phyloP scores from a whole-genome alignment of 2,329 filamentous ascomycete species.

The Macrophomina phaseolina region DNA sequence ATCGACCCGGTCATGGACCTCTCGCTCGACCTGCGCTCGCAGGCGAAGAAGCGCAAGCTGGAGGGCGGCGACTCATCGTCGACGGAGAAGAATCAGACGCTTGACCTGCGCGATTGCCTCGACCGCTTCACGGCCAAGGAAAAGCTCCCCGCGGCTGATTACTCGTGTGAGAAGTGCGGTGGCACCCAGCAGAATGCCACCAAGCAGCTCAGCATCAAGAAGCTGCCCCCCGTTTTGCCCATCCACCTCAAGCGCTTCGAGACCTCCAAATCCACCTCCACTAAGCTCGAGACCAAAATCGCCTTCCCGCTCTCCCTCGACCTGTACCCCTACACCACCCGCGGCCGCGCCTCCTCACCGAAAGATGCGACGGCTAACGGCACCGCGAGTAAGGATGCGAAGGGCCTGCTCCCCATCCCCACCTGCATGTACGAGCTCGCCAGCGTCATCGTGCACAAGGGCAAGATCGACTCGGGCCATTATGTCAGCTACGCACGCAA shows the following conservation, averaged over 20 bases:
- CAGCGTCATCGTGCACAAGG: constrained; percentile 90
- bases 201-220: constrained; percentile 83
- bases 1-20: constrained; percentile 91
- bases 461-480: constrained; percentile 90
- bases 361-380: constrained; percentile 32
- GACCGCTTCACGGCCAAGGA: constrained; percentile 88
- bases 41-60: constrained; percentile 69
- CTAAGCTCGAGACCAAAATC: constrained; percentile 87
- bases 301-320: constrained; percentile 86
- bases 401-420: constrained; percentile 32
- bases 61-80: constrained; percentile 44
- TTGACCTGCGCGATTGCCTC: constrained; percentile 66
- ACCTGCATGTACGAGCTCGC: constrained; percentile 84
- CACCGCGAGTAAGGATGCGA: constrained; percentile 32
- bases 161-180: constrained; percentile 82
- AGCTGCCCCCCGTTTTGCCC: constrained; percentile 84
- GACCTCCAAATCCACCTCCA: constrained; percentile 74
- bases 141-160: constrained; percentile 75
- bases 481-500: constrained; percentile 90
- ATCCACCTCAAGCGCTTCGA: constrained; percentile 92
- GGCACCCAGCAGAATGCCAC: constrained; percentile 75
- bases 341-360: constrained; percentile 45
- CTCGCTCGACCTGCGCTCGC: constrained; percentile 80
- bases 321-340: constrained; percentile 86
- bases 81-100: constrained; percentile 37